A percentile compares a stretch with the other conserved stretches of the same genome.
Conservation (phyloP, 2,329 filamentous ascomycete species). For the Colletotrichum cereale region DNA sequence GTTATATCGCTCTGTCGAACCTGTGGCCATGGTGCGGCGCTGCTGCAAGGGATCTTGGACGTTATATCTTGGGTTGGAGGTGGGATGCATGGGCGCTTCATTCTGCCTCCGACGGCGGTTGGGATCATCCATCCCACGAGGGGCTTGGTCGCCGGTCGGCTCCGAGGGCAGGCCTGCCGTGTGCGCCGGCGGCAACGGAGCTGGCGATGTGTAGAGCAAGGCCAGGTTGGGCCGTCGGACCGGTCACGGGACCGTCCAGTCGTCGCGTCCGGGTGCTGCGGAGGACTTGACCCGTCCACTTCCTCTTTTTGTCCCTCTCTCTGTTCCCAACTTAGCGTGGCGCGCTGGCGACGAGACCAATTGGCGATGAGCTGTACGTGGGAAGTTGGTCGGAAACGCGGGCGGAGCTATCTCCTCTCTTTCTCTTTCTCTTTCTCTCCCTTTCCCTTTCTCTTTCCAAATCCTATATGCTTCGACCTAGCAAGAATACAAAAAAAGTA, state of each 20-base stretch:
- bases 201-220: slow-evolving; percentile 69
- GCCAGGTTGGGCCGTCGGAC: slow-evolving; percentile 69
- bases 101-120: slow-evolving; percentile 80
- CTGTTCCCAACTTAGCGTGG: slow-evolving; percentile 6
- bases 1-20: slow-evolving; percentile 58
- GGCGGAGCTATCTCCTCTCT: not conserved
- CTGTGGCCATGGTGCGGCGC: slow-evolving; percentile 51
- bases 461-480: slow-evolving; percentile 11
- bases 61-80: slow-evolving; percentile 66
- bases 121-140: slow-evolving; percentile 83
- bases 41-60: slow-evolving; percentile 63
- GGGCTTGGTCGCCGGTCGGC: slow-evolving; percentile 64
- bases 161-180: slow-evolving; percentile 71
- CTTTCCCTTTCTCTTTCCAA: not conserved
- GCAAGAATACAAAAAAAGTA: not conserved
- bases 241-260: slow-evolving; percentile 48
- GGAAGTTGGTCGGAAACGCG: not conserved
- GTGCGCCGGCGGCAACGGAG: slow-evolving; percentile 75
- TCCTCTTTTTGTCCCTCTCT: not conserved
- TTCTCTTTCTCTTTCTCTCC: not conserved
- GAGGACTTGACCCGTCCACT: not conserved
- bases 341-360: not conserved
- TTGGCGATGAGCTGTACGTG: not conserved
- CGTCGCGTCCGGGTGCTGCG: slow-evolving; percentile 7
- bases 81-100: slow-evolving; percentile 75